Evolutionary conservation across 2,329 filamentous ascomycete species (phyloP).

Genomic region (Colletotrichum spinosum): DNA sequence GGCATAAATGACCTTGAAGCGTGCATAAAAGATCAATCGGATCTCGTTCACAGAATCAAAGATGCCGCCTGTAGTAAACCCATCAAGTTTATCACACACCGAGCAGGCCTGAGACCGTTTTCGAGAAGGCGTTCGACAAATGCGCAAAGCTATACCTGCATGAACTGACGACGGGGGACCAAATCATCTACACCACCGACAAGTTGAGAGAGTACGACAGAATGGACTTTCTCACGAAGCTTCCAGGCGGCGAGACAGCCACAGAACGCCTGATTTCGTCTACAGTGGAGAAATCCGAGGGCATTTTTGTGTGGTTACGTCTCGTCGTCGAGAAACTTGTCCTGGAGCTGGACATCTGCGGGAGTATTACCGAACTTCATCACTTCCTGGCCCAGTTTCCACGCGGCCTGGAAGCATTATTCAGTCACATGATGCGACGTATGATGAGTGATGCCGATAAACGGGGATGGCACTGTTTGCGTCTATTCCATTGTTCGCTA

Average conservation of each 20-base stretch:
- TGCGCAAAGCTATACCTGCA: not conserved
- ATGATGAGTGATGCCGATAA: not conserved
- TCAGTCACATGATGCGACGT: conserved; percentile 5
- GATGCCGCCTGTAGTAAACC: not conserved
- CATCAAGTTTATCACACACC: not conserved
- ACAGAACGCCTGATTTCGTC: fast-evolving
- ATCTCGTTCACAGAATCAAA: not conserved
- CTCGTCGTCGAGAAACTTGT: not conserved
- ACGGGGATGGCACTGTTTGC: not conserved
- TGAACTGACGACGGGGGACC: not conserved
- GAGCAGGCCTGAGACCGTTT: conserved; percentile 4
- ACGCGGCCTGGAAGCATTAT: not conserved
- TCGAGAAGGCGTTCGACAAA: not conserved
- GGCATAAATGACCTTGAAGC: conserved; percentile 1
- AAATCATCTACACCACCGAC: not conserved
- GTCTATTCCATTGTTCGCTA: not conserved
- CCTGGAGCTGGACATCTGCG: not conserved
- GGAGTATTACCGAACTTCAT: not conserved
- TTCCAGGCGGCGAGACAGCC: not conserved
- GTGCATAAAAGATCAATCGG: not conserved
- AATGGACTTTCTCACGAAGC: fast-evolving
- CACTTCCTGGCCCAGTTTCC: not conserved
- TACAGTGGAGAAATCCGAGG: not conserved
- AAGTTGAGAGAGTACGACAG: not conserved
- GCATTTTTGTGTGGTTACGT: conserved; percentile 1